Percentiles rank a stretch among this genome's conserved stretches.
phyloP scores from a whole-genome alignment of 176 grass and related monocot species.

The Otatea glauca region DNA sequence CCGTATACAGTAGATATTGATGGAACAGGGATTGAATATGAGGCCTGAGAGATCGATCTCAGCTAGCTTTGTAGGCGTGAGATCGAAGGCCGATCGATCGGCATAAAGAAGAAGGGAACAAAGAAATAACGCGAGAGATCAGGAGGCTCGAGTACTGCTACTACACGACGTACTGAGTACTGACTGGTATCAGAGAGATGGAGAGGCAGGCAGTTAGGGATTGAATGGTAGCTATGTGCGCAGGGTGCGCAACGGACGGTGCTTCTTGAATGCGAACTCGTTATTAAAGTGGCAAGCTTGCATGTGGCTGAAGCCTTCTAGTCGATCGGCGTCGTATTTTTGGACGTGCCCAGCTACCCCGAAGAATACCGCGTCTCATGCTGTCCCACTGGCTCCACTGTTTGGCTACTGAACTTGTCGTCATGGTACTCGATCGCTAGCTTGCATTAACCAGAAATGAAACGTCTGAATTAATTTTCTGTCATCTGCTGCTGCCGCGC shows the following conservation, averaged over 20 bases:
- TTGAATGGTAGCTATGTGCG: conserved; percentile 85
- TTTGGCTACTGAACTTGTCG: neutral
- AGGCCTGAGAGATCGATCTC: too few species aligned
- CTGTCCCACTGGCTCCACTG: neutral
- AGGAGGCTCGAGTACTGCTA: neutral
- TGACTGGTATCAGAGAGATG: neutral
- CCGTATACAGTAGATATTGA: neutral
- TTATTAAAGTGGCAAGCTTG: neutral
- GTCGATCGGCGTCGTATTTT: neutral
- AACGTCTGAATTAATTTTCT: neutral
- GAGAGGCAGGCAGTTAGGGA: conserved; percentile 63
- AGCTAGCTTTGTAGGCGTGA: neutral
- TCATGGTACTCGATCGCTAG: neutral
- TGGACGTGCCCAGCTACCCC: conserved; percentile 13
- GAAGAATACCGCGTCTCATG: neutral
- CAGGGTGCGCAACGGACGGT: conserved; percentile 19
- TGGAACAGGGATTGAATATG: too few species aligned
- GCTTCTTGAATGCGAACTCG: conserved; percentile 29
- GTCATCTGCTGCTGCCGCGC: neutral
- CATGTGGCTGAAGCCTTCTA: neutral
- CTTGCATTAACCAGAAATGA: neutral
- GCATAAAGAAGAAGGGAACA: conserved; percentile 79
- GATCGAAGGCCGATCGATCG: neutral
- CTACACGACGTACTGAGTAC: neutral
- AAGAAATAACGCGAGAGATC: conserved; percentile 50